phyloP scores from a whole-genome alignment of 106 monocot genomes.

The Gastrodia elata region DNA sequence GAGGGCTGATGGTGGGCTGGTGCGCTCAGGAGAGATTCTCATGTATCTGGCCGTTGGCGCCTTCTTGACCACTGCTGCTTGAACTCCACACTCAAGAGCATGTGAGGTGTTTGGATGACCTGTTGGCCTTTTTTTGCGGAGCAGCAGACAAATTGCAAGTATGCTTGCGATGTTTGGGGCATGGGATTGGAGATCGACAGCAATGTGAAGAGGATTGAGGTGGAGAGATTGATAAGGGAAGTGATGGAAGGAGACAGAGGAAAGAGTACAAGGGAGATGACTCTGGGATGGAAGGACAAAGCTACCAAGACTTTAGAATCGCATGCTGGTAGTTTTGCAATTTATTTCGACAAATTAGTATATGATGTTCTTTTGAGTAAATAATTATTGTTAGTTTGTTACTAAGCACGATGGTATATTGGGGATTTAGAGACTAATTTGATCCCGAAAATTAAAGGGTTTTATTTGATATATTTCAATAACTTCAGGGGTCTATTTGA shows the following conservation, averaged over 20 bases:
- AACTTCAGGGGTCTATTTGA: no score
- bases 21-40: slow-evolving; percentile 2
- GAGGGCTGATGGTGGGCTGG: background rate
- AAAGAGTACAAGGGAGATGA: slow-evolving; percentile 31
- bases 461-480: no score
- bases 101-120: background rate
- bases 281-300: slow-evolving; percentile 25
- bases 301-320: no score
- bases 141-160: slow-evolving; percentile 43
- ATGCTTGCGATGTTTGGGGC: slow-evolving; percentile 34
- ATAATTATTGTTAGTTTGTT: no score
- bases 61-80: slow-evolving; percentile 1
- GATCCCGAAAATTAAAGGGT: no score
- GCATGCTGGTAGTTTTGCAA: no score
- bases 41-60: background rate
- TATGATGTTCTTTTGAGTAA: no score
- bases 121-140: slow-evolving; percentile 21
- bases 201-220: slow-evolving; percentile 28
- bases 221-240: slow-evolving; percentile 33
- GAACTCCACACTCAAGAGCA: slow-evolving; percentile 1
- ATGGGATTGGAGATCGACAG: slow-evolving; percentile 42
- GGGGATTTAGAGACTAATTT: no score
- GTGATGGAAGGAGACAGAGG: slow-evolving; percentile 42
- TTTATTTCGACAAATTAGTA: no score
- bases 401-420: no score